phyloP scores from a whole-genome alignment of 176 grass and related monocot genomes.

The Aegilops umbellulata region DNA sequence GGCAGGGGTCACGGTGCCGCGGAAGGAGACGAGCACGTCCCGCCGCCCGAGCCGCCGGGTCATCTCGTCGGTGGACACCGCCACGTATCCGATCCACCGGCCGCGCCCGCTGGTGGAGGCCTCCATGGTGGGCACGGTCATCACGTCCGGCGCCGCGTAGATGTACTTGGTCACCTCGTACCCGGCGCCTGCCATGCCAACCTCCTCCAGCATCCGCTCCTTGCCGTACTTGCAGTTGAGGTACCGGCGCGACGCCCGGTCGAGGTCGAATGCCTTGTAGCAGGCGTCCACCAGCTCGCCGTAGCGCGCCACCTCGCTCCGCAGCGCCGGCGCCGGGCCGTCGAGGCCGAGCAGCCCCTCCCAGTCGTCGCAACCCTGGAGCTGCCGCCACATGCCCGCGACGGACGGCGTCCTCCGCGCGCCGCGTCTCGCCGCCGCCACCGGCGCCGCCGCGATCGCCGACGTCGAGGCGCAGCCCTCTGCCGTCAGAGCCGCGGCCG shows the following conservation, averaged over 20 bases:
- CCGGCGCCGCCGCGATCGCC: neutral
- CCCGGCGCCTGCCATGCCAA: conserved; percentile 46
- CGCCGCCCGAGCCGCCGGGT: conserved; percentile 48
- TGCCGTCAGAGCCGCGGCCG: neutral
- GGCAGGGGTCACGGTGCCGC: conserved; percentile 65
- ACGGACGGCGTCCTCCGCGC: neutral
- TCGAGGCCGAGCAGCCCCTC: conserved; percentile 32
- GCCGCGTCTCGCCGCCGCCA: neutral
- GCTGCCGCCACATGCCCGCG: conserved; percentile 56
- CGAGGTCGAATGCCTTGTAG: conserved; percentile 71
- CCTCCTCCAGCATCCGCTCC: conserved; percentile 46
- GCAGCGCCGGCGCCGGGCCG: conserved; percentile 36
- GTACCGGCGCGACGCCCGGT: conserved; percentile 49
- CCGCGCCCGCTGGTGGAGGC: conserved; percentile 38
- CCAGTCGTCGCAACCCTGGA: conserved; percentile 71
- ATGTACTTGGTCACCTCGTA: conserved; percentile 68
- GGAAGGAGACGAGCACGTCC: conserved; percentile 73
- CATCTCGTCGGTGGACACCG: conserved; percentile 57
- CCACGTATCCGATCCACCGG: conserved; percentile 76
- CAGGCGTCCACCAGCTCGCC: conserved; percentile 64
- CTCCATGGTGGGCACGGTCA: conserved; percentile 40
- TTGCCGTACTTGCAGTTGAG: conserved; percentile 65
- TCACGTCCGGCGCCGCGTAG: conserved; percentile 63
- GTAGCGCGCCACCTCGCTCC: conserved; percentile 65
- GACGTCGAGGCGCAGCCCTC: neutral